Conservation (phyloP, 2,329 filamentous ascomycete species). For the Ascochyta koolunga region DNA sequence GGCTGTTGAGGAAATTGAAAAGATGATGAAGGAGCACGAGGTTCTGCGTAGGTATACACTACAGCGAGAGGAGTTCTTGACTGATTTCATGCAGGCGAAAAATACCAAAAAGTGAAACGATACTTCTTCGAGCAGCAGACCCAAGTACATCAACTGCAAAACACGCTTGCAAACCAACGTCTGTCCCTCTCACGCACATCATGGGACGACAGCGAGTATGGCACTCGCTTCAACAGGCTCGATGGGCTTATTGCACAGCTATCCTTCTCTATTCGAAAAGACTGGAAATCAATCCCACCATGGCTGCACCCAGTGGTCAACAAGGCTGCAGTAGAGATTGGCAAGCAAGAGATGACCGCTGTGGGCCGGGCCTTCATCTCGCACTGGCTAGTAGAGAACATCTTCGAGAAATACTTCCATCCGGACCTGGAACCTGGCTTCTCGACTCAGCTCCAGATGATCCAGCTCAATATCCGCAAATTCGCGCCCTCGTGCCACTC, state of each 20-base stretch:
- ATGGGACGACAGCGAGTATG: conserved; percentile 93
- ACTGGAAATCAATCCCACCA: conserved; percentile 80
- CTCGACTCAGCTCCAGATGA: conserved; percentile 79
- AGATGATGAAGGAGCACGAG: conserved; percentile 58
- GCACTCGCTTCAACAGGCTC: conserved; percentile 83
- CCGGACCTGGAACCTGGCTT: conserved; percentile 79
- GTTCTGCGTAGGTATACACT: conserved; percentile 52
- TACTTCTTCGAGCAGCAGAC: conserved; percentile 93
- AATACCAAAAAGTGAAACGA: conserved; percentile 98
- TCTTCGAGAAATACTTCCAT: conserved; percentile 93
- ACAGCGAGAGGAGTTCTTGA: neutral
- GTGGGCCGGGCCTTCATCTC: conserved; percentile 88
- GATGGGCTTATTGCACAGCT: conserved; percentile 95
- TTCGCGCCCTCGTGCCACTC: conserved; percentile 76
- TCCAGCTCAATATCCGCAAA: conserved; percentile 85
- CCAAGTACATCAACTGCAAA: conserved; percentile 93
- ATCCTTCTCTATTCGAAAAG: conserved; percentile 93
- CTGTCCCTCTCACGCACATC: conserved; percentile 93
- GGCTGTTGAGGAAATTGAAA: conserved; percentile 55
- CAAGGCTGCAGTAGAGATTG: conserved; percentile 80
- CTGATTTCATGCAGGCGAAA: conserved; percentile 67
- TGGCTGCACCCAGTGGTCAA: conserved; percentile 85
- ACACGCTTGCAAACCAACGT: conserved; percentile 94
- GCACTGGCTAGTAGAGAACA: conserved; percentile 86
- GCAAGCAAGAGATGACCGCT: conserved; percentile 97